Conservation (phyloP, 768 basidiomycete species). For the Russula sp. region DNA sequence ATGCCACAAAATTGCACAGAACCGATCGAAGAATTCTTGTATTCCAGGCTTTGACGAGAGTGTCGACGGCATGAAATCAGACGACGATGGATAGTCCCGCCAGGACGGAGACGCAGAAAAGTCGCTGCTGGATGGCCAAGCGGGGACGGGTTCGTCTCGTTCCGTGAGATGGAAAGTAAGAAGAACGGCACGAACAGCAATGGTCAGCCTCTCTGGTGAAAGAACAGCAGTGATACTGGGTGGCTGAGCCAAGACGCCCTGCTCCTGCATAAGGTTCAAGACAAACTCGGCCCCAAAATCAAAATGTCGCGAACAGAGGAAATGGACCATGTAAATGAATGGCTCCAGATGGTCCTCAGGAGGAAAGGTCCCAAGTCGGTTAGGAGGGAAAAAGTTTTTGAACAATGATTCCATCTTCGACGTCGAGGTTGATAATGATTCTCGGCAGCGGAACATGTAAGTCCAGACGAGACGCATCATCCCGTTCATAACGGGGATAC, state of each 20-base stretch:
- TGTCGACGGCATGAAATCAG: conserved; percentile 51
- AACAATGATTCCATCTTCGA: conserved; percentile 68
- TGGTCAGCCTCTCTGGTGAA: conserved; percentile 66
- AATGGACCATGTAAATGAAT: conserved; percentile 75
- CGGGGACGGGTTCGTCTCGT: conserved; percentile 58
- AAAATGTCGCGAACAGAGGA: conserved; percentile 74
- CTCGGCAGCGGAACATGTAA: conserved; percentile 90
- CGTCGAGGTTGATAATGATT: conserved; percentile 75
- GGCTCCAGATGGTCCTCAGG: conserved; percentile 73
- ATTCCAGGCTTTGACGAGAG: conserved; percentile 59
- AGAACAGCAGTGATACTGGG: conserved; percentile 40
- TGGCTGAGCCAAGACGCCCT: conserved; percentile 39
- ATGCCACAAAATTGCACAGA: conserved; percentile 47
- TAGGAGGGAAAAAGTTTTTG: conserved; percentile 74
- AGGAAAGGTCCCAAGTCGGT: conserved; percentile 53
- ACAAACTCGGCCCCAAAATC: conserved; percentile 82
- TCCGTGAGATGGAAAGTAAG: conserved; percentile 68
- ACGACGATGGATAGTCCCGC: conserved; percentile 67
- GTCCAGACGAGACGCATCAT: conserved; percentile 85
- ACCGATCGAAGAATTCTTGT: conserved; percentile 65
- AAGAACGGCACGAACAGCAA: conserved; percentile 73
- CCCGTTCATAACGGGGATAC: conserved; percentile 72
- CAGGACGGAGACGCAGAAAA: conserved; percentile 50
- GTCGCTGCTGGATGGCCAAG: conserved; percentile 74
- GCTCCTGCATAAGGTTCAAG: conserved; percentile 74